Evolutionary conservation across 2,329 filamentous ascomycete species (phyloP).

Genomic region (Colletotrichum eleusines): DNA sequence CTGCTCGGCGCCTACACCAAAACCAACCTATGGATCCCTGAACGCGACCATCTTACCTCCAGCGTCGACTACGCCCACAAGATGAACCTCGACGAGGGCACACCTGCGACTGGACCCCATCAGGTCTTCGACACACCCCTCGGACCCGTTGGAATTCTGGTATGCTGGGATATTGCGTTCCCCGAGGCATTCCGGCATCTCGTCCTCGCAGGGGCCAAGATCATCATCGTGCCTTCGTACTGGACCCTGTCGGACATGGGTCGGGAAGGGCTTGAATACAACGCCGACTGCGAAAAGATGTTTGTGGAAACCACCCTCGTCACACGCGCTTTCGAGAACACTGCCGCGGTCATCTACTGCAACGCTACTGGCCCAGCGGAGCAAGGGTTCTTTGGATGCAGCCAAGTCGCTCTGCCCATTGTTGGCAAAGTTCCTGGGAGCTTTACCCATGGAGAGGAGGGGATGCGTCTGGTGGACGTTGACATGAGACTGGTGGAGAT

Average conservation of each 20-base stretch:
- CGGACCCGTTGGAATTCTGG: constrained; percentile 65
- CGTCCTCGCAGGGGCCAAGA: constrained; percentile 65
- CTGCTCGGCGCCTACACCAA: constrained; percentile 66
- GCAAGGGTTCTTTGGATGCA: constrained; percentile 63
- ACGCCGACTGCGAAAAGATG: constrained; percentile 63
- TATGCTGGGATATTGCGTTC: constrained; percentile 72
- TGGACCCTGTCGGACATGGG: constrained; percentile 47
- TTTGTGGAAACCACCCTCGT: constrained; percentile 65
- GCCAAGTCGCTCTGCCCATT: constrained; percentile 67
- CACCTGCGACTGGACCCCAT: constrained; percentile 44
- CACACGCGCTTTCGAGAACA: constrained; percentile 68
- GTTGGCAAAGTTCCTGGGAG: constrained; percentile 61
- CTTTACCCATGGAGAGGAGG: constrained; percentile 62
- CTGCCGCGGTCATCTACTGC: constrained; percentile 67
- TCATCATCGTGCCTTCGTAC: constrained; percentile 71
- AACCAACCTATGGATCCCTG: constrained; percentile 67
- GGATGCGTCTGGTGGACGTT: constrained; percentile 61
- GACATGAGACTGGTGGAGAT: constrained; percentile 66
- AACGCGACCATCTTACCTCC: constrained; percentile 60
- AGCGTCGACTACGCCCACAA: constrained; percentile 44
- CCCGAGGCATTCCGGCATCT: constrained; percentile 70
- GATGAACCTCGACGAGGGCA: neutral
- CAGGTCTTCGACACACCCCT: constrained; percentile 59
- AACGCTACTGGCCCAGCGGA: constrained; percentile 66
- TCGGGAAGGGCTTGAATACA: constrained; percentile 57